Conservation (phyloP, 352 stramenopile genomes). For the Phytopythium mirpurense region DNA sequence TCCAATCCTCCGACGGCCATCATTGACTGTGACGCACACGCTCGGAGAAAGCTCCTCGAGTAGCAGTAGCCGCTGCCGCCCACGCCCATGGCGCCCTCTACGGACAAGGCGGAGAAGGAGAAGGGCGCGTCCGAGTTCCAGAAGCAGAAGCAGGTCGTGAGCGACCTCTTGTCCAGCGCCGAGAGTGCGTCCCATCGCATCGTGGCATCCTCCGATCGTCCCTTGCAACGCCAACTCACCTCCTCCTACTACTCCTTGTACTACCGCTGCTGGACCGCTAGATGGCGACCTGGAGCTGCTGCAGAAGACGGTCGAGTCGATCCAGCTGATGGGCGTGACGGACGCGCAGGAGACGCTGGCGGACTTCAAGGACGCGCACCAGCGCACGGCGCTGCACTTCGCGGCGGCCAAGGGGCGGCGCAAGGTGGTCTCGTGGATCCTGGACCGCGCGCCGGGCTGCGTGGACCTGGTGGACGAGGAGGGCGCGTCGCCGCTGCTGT, state of each 20-base stretch:
- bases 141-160: slow-evolving; percentile 74
- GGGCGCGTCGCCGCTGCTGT: slow-evolving; percentile 60
- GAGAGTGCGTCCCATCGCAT: slow-evolving; percentile 48
- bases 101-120: slow-evolving; percentile 40
- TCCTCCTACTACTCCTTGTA: no score
- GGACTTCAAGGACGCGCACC: slow-evolving; percentile 80
- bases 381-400: slow-evolving; percentile 78
- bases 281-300: slow-evolving; percentile 69
- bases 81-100: slow-evolving; percentile 19
- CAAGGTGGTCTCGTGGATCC: slow-evolving; percentile 71
- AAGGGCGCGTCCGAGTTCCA: slow-evolving; percentile 66
- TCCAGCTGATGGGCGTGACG: slow-evolving; percentile 56
- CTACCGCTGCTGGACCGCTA: no score
- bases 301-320: slow-evolving; percentile 50
- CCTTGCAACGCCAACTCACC: no score
- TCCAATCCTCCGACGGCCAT: no score
- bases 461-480: slow-evolving; percentile 68
- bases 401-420: slow-evolving; percentile 65
- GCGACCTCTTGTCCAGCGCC: slow-evolving; percentile 60
- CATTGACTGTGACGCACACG: no score
- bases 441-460: slow-evolving; percentile 51
- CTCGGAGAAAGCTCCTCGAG: no score
- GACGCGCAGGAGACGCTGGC: slow-evolving; percentile 53
- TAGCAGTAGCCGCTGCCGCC: no score
- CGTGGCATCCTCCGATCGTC: no score